A percentile compares a stretch with the other conserved stretches of the same genome.
Evolutionary conservation across 805 yeast species (phyloP).

Genomic region (Starmerella davenportii): DNA sequence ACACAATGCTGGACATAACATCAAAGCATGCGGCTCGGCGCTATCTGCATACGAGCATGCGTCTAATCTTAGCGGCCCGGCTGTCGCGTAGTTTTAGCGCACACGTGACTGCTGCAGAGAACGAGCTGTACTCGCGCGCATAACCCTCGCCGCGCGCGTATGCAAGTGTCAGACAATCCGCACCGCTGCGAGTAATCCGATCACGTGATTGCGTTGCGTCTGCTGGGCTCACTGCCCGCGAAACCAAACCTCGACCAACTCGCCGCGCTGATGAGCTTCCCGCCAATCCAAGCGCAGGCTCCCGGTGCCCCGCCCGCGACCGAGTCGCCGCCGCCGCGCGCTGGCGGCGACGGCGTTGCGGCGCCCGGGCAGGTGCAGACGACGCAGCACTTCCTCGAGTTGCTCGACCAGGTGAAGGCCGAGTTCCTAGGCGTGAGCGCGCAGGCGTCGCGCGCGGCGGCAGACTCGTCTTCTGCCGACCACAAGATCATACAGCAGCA

Average conservation of each 20-base stretch:
- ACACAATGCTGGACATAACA: no score
- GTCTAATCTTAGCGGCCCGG: no score
- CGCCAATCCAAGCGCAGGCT: background rate
- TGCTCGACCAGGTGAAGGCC: conserved; percentile 77
- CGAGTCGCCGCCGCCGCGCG: background rate
- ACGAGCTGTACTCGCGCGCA: no score
- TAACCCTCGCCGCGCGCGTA: background rate
- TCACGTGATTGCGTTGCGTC: no score
- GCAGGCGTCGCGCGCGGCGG: conserved; percentile 70
- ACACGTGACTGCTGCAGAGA: no score
- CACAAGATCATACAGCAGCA: conserved; percentile 65
- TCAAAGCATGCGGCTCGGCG: no score
- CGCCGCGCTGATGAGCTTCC: background rate
- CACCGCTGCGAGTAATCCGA: background rate
- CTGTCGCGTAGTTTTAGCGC: no score
- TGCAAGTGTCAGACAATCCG: background rate
- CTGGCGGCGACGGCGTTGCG: background rate
- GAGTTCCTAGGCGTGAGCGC: conserved; percentile 72
- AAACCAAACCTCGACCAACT: no score
- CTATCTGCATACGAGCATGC: no score
- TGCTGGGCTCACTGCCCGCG: no score
- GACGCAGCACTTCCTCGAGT: conserved; percentile 39
- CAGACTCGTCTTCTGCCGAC: conserved; percentile 87
- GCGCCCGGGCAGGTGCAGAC: background rate
- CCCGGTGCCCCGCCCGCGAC: background rate